phyloP scores from a whole-genome alignment of 139 green algal genomes.

The Chloropicon primus region DNA sequence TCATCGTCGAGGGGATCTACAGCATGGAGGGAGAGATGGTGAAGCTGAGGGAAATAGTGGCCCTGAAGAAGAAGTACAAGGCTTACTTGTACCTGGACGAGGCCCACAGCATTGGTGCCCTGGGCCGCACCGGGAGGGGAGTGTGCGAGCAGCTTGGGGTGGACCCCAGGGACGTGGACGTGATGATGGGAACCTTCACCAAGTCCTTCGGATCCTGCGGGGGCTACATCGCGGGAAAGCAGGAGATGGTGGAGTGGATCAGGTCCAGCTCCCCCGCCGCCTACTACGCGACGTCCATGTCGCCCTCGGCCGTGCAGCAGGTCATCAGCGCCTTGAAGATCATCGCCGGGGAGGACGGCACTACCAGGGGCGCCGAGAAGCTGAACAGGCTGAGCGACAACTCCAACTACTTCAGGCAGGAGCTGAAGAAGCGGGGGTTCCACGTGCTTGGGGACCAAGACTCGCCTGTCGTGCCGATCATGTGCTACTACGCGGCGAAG shows the following conservation, averaged over 20 bases:
- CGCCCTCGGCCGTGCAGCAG: slow-evolving; percentile 53
- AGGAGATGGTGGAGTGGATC: slow-evolving; percentile 61
- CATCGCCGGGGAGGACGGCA: slow-evolving; percentile 48
- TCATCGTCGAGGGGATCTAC: slow-evolving; percentile 97
- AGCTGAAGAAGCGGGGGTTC: slow-evolving; percentile 60
- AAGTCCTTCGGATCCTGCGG: slow-evolving; percentile 95
- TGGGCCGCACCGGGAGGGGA: slow-evolving; percentile 65
- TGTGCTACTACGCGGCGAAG: slow-evolving; percentile 84
- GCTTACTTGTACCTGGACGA: slow-evolving; percentile 98
- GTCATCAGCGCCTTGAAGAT: slow-evolving; percentile 57
- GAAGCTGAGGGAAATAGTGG: slow-evolving; percentile 69
- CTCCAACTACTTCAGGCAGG: slow-evolving; percentile 76
- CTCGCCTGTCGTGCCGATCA: slow-evolving; percentile 95
- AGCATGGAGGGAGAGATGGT: slow-evolving; percentile 94
- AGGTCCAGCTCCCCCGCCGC: slow-evolving; percentile 46
- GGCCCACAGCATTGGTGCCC: slow-evolving; percentile 92
- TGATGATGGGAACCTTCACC: slow-evolving; percentile 99
- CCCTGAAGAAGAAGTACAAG: slow-evolving; percentile 82
- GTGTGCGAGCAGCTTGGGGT: slow-evolving; percentile 82
- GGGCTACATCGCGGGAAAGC: slow-evolving; percentile 59
- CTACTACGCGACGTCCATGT: slow-evolving; percentile 79
- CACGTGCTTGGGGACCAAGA: slow-evolving; percentile 86
- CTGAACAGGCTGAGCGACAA: slow-evolving; percentile 79
- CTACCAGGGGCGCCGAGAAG: slow-evolving; percentile 47
- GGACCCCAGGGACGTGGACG: slow-evolving; percentile 70